Conservation (phyloP, 202 grass and related monocot genomes). For the Bolboschoenoplectus hybrid region DNA sequence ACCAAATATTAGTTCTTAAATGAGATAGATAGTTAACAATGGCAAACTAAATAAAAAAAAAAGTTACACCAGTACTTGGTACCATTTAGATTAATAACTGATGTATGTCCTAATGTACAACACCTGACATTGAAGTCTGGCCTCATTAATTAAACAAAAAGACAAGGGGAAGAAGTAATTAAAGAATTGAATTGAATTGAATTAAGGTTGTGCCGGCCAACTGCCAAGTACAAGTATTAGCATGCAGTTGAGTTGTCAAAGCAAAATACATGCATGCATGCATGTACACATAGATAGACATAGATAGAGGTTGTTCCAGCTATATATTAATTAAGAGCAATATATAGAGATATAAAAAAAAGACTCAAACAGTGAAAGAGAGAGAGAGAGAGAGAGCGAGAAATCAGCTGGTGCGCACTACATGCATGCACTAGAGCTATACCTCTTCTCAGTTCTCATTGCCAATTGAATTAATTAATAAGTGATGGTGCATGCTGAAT, state of each 20-base stretch:
- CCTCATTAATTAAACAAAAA: neutral
- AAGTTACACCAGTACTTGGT: no score
- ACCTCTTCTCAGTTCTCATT: neutral
- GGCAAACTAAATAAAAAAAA: neutral
- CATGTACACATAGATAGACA: neutral
- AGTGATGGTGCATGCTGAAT: conserved; percentile 32
- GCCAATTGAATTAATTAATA: conserved; percentile 25
- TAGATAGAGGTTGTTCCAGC: conserved; percentile 20
- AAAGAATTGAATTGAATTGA: neutral
- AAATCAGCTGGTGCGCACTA: conserved; percentile 23
- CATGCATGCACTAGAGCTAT: neutral
- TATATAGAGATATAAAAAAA: neutral
- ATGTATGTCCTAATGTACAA: neutral
- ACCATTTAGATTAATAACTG: neutral
- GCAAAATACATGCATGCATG: neutral
- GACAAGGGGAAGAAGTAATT: neutral
- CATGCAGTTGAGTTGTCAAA: conserved; percentile 35
- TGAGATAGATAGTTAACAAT: no score
- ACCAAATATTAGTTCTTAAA: no score
- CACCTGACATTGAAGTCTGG: conserved; percentile 21
- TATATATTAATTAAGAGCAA: neutral
- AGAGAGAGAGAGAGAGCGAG: neutral
- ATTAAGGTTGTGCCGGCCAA: conserved; percentile 1
- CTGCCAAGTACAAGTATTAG: neutral
- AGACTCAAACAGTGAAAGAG: neutral